Base-by-base conservation (phyloP, 2,329 filamentous ascomycete genomes). In the Rhinocladiella similis region DNA sequence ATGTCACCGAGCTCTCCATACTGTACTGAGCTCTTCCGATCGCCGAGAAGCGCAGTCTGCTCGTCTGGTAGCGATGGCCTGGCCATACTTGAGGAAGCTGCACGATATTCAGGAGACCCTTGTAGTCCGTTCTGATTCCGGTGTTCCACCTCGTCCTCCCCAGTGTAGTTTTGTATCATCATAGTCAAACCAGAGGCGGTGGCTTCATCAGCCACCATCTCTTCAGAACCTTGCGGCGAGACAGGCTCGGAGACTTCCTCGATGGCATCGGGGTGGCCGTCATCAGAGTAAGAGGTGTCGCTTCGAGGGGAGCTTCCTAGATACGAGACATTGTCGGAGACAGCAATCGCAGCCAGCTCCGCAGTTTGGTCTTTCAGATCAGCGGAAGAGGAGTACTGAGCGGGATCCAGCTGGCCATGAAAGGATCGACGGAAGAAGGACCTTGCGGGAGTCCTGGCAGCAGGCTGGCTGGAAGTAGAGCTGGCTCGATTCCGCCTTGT, bases 301-400 rank as follows among this genome's bases (percentile, higher is more conserved):
- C 35, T 47, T 25, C 46, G 57, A 38, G 51, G 57, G 51, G 57
- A 60, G 56, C 58, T 63, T 14, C 54, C 61, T 18, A 52, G 52
- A 22, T 49, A 49, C 14, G 59, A 57, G 50, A 56, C 48, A 36
- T 50, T 63, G 39, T 89, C 84, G 38, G 87, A 87, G 25, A 96
- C 81, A 48, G 90, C 86, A 69, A 92, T 91, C 16, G 84, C 90
- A 42, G 91, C 91, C 54, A 96, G 80, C 73, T 96, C 90, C 50
- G 91, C 90, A 2, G 91, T 95, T 69, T 94, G 88, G 73, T 94
- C 87, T 62, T 91, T 87, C 39, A 96, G 88, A 63, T 86, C 89
- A 57, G 86, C 84, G 33, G 81, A 81, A 39, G 90, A 88, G 38
- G 90, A 88, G 71, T 90, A 89, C 65, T 90, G 84, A 16, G 84